A percentile compares a stretch with the other conserved stretches of the same genome.
These are phyloP conservation scores for Trichothecium roseum DNA, from an alignment of 2,329 filamentous ascomycete genomes.

Conservation along the genomic window DNA sequence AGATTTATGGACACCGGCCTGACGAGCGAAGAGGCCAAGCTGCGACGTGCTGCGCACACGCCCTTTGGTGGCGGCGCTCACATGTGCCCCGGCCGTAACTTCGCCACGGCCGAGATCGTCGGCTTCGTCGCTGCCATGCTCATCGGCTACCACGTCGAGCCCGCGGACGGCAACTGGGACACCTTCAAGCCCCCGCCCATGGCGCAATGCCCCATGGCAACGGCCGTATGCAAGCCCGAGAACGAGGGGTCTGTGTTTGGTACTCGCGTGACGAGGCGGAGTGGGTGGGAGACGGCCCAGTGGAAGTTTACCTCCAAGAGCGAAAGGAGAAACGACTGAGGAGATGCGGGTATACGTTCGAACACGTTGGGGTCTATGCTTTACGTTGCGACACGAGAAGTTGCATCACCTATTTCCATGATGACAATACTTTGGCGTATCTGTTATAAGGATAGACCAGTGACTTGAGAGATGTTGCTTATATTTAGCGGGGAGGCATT, in stretches of 20 bases:
- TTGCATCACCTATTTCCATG: no score
- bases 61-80: conserved; percentile 23
- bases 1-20: conserved; percentile 6
- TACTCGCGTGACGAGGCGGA: conserved; percentile 4
- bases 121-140: conserved; percentile 17
- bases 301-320: conserved; percentile 9
- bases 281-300: conserved; percentile 7
- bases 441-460: no score
- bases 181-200: conserved; percentile 3
- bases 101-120: conserved; percentile 22
- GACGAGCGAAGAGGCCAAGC: conserved; percentile 1
- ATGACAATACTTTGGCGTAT: no score
- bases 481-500: no score
- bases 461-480: no score
- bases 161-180: conserved; percentile 7
- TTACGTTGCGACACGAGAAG: no score
- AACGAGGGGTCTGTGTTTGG: conserved; percentile 5
- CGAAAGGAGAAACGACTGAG: no score
- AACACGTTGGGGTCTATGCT: no score
- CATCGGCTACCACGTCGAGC: conserved; percentile 18
- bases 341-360: no score
- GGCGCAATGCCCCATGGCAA: conserved; percentile 3
- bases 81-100: conserved; percentile 20
- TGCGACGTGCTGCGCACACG: conserved; percentile 11
- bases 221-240: conserved; percentile 6